Base-by-base conservation (phyloP, 2,329 filamentous ascomycete species). In the Drechslerella dactyloides region DNA sequence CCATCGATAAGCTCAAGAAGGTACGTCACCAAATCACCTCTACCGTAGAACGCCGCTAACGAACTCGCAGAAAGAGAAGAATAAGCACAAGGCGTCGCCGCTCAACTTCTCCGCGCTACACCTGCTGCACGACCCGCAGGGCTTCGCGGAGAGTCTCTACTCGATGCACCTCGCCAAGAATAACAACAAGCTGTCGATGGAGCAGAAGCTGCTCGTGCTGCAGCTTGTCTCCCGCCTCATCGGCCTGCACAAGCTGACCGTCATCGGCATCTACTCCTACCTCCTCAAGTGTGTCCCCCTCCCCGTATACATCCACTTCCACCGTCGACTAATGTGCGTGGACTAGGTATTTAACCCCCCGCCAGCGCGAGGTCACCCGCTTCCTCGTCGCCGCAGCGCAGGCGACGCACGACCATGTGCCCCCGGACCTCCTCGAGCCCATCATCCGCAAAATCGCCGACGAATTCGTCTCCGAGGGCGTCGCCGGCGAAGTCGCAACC, bases 21-120 rank as follows among this genome's bases (percentile, higher is more conserved):
- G 76, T 76, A 51, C n/a, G 51, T 61, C 8, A 23, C n/a, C 64
- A 42, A 21, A 15, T 30, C 21, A 15, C 19, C 23, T 10, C 21
- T 15, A 23, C 8, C 27, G n/a, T n/a, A n/a, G n/a, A n/a, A n/a
- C n/a, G n/a, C n/a, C n/a, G n/a, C 59, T 73, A 37, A 70, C 46
- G 1, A 6, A 40, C 55, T 1, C 42, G 46, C 33, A 77, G 76
- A 86, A 89, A 78, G 91, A 96, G 79, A 88, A 87, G 78, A 96
- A 96, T 83, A 97, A 96, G 85, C 86, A 87, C 74, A 86, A 90
- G 74, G 90, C 92, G 2, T 90, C 96, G 77, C 87, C 89, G 0
- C 85, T 99, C 74, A 99, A 99, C 82, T 99, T 99, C 80, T 97
- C 93, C 0, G 94, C 94, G 0, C 84, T 99, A 44, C 94, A 99